Evolutionary conservation across 805 yeast genomes (phyloP).

Genomic region (Ogataea chonburiensis): DNA sequence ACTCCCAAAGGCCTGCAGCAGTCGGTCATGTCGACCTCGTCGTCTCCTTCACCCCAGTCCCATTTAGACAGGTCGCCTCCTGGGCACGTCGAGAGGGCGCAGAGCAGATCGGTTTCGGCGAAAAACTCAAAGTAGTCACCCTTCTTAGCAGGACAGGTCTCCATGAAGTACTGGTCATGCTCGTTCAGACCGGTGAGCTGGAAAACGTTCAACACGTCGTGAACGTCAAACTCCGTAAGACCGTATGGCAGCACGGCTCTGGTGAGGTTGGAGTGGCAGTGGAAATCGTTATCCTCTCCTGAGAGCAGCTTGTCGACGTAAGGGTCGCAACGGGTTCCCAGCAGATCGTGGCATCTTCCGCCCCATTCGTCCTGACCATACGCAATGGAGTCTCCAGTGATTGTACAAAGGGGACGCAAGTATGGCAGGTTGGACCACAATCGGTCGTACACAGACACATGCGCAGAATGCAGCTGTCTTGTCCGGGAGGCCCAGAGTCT

Average conservation of each 20-base stretch:
- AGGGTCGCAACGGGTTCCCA: slow-evolving; percentile 71
- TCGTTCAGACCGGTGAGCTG: slow-evolving; percentile 68
- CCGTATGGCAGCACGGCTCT: slow-evolving; percentile 61
- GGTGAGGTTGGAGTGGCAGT: slow-evolving; percentile 64
- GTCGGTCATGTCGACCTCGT: slow-evolving; percentile 52
- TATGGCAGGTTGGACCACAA: slow-evolving; percentile 68
- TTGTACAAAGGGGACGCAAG: slow-evolving; percentile 61
- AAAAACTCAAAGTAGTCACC: slow-evolving; percentile 65
- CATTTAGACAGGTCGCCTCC: slow-evolving; percentile 68
- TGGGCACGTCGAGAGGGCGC: slow-evolving; percentile 67
- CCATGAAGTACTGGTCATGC: slow-evolving; percentile 68
- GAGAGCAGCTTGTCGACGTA: slow-evolving; percentile 62
- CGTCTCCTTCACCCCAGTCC: slow-evolving; percentile 68
- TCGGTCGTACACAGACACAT: slow-evolving; percentile 59
- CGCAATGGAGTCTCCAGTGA: slow-evolving; percentile 59
- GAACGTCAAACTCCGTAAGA: slow-evolving; percentile 63
- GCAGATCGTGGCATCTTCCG: slow-evolving; percentile 61
- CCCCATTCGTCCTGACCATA: slow-evolving; percentile 64
- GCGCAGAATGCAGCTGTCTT: slow-evolving; percentile 62
- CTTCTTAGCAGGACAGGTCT: slow-evolving; percentile 59
- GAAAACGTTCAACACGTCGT: slow-evolving; percentile 67
- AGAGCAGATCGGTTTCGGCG: slow-evolving; percentile 62
- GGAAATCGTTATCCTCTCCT: slow-evolving; percentile 64
- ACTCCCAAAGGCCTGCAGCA: slow-evolving; percentile 64
- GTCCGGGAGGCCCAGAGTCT: slow-evolving; percentile 70